These are phyloP conservation scores for Hirsutella minnesotensis DNA, from an alignment of 2,329 filamentous ascomycete genomes.

Conservation along the genomic window DNA sequence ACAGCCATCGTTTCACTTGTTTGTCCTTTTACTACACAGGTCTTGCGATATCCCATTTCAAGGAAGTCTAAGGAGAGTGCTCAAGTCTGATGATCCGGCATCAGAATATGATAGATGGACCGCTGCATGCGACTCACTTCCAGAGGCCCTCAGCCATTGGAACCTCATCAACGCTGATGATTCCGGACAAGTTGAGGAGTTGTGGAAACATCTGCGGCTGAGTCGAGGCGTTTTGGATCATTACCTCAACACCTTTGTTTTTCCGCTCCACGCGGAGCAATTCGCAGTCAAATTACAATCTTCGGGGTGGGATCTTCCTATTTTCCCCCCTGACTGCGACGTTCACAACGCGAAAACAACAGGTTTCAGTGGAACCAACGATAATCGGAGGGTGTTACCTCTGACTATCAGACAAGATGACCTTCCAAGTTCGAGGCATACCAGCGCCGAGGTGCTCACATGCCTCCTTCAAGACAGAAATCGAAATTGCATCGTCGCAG, in stretches of 20 bases:
- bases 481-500: constrained; percentile 26
- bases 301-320: constrained; percentile 56
- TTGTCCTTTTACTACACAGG: constrained; percentile 57
- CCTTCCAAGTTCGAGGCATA: constrained; percentile 41
- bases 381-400: constrained; percentile 47
- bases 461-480: constrained; percentile 27
- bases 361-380: constrained; percentile 63
- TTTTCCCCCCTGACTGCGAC: constrained; percentile 17
- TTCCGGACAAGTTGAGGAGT: constrained; percentile 32
- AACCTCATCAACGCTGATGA: constrained; percentile 51
- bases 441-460: constrained; percentile 48
- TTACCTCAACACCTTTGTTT: constrained; percentile 52
- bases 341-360: constrained; percentile 32
- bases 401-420: constrained; percentile 51
- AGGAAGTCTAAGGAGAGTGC: constrained; percentile 35
- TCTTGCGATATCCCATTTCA: constrained; percentile 17
- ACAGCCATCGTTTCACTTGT: too few relatives aligned
- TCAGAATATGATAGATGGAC: constrained; percentile 42
- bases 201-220: constrained; percentile 39
- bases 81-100: constrained; percentile 40
- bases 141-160: constrained; percentile 35
- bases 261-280: constrained; percentile 52
- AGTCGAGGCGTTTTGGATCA: constrained; percentile 43
- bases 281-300: constrained; percentile 52
- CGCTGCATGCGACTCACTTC: constrained; percentile 26